Base-by-base conservation (phyloP, 2,329 filamentous ascomycete species). In the Alternaria sp. region DNA sequence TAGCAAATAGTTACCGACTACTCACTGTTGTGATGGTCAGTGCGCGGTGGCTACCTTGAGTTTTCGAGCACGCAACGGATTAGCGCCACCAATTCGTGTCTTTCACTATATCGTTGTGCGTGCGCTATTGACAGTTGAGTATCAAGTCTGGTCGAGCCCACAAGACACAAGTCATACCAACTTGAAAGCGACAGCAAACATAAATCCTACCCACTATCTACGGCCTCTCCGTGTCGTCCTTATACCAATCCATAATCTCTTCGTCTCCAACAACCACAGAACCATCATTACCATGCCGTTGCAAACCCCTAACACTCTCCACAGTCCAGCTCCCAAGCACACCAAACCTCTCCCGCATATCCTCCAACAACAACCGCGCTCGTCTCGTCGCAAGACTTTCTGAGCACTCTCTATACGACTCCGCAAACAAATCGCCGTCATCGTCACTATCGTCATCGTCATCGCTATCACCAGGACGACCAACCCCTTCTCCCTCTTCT, bases 151-250 rank as follows among this genome's bases (percentile, higher is more conserved):
- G 6, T 17, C 15, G 0, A 49, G 15, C 21, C 11, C 23, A 49
- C 15, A 17, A 0, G 0, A 17, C 5, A 1, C n/a, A 11, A 9
- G 5, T 3, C 0, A 10, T 11, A 0, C 36, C 0, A 17, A 40
- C n/a, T 40, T 40, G n/a, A 40, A 17, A 9, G 36, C 17, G 8
- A 40, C 9, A 40, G 15, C 36, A 40, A 40, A 40, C 36, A 11
- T 40, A 15, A 28, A 49, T 26, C 11, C 12, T 7, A 17, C 23
- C 13, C 4, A 49, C 13, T 0, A 49, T 2, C 23, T 23, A 23
- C 44, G 21, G 1, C 19, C 6, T 1, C 15, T 26, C 23, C 23
- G 23, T 3, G 0, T 10, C 23, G 5, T 5, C 2, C 21, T 11
- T 11, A 12, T 49, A 49, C 13, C 25, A n/a, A 15, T 49, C 23